phyloP scores from a whole-genome alignment of 352 stramenopile genomes.

The Aphanomyces cochlioides region DNA sequence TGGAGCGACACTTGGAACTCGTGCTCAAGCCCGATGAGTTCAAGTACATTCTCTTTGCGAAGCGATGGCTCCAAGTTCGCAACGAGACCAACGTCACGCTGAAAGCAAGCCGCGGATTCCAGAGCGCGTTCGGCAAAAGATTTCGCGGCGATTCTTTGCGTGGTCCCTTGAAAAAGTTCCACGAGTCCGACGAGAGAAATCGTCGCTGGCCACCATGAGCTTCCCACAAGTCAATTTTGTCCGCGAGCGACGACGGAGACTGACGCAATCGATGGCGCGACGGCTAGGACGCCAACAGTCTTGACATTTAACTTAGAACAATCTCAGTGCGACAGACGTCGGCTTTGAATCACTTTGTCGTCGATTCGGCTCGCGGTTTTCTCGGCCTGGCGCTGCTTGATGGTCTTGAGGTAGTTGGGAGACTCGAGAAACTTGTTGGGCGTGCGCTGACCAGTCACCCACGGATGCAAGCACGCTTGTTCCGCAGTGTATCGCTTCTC shows the following conservation, averaged over 20 bases:
- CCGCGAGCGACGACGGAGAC: background rate
- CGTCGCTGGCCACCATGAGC: background rate
- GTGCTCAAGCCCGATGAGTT: background rate
- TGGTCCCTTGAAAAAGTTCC: too few species aligned
- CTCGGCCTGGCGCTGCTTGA: constrained; percentile 43
- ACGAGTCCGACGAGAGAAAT: background rate
- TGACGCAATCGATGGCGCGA: background rate
- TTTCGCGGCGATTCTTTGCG: too few species aligned
- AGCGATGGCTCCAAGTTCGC: constrained; percentile 1
- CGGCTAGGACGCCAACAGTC: background rate
- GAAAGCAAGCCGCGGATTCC: background rate
- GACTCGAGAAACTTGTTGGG: constrained; percentile 86
- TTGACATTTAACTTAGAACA: background rate
- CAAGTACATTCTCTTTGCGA: constrained; percentile 11
- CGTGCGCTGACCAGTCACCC: constrained; percentile 79
- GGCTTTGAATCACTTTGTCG: background rate
- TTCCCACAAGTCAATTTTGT: constrained; percentile 12
- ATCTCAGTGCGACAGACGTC: background rate
- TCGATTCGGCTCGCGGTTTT: background rate
- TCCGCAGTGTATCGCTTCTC: constrained; percentile 77
- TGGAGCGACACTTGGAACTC: constrained; percentile 1
- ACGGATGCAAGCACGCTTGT: constrained; percentile 76
- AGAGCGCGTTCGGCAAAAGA: background rate
- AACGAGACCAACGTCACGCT: background rate
- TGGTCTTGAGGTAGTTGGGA: constrained; percentile 78